Base-by-base conservation (phyloP, 1,139 yeast species). In the Yamadazyma aaseri region DNA sequence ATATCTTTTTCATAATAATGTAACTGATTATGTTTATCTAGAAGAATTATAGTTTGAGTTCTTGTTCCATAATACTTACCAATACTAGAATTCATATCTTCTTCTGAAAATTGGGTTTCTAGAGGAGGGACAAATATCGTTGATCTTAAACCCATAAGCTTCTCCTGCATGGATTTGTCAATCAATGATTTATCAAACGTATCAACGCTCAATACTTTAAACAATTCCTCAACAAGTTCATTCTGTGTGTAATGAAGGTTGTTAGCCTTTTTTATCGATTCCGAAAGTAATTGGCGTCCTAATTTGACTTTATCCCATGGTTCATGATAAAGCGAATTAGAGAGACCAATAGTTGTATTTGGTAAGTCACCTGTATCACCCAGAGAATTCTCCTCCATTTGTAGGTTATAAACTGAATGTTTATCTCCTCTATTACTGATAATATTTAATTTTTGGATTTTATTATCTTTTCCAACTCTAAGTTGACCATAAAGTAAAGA, bases 21-120 rank as follows among this genome's bases (percentile, higher is more conserved):
- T 29, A 71, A 46, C 12, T 42, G 39, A 2, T 84, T 82, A 5
- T 55, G 37, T 24, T 65, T 69, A 46, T 73, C 75, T 8, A 86
- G 69, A 14, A 87, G 51, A 5, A 90, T 69, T 1, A 89, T 75
- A 0, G 96, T 87, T 51, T 89, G 96, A 0, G 97, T 86, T 35
- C 97, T 63, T 0, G 98, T 92, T 0, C 97, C 97, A 50, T 90
- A 92, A 48, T 68, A 78, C 17, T 62, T 58, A 0, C 86, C 85
- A 17, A 53, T 45, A 2, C 56, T 50, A 7, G 32, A 30, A 8
- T 40, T 42, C 35, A 33, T 31, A 6, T 33, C 28, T 6, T 16
- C 7, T 6, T 23, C 31, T 6, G 30, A 24, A 20, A 28, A 35
- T 4, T 27, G 25, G 5, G 65, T 54, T 20, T 56, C 51, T 26